These are phyloP conservation scores for Boletus vermiculosoides DNA, from an alignment of 768 basidiomycete genomes.

Conservation along the genomic window DNA sequence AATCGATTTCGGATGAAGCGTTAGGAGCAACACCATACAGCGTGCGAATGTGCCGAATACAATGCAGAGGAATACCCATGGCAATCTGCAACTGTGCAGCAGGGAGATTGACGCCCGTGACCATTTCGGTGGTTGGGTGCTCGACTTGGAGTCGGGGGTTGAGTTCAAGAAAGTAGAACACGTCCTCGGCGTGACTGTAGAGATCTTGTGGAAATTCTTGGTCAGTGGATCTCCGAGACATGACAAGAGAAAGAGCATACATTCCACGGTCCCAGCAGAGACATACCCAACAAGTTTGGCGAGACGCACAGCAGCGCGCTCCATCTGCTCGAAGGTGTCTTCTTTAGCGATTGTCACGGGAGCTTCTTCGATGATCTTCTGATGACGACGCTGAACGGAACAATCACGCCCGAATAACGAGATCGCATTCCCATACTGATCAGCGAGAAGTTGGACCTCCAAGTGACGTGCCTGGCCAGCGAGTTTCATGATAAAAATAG, in stretches of 20 bases:
- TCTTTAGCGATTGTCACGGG: slow-evolving; percentile 96
- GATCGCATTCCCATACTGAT: slow-evolving; percentile 99
- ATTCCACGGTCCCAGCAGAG: slow-evolving; percentile 98
- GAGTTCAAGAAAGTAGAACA: slow-evolving; percentile 96
- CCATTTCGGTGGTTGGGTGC: slow-evolving; percentile 99
- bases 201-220: slow-evolving; percentile 56
- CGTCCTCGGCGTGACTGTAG: slow-evolving; percentile 90
- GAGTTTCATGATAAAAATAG: slow-evolving; percentile 99
- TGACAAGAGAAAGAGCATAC: slow-evolving; percentile 39
- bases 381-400: slow-evolving; percentile 98
- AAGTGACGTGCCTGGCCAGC: slow-evolving; percentile 96
- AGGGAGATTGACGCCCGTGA: slow-evolving; percentile 97
- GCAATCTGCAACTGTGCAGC: slow-evolving; percentile 96
- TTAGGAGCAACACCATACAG: slow-evolving; percentile 93
- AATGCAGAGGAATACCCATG: slow-evolving; percentile 96
- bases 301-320: slow-evolving; percentile 97
- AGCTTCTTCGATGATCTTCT: slow-evolving; percentile 99
- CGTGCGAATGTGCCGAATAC: slow-evolving; percentile 92
- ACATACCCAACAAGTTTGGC: slow-evolving; percentile 99
- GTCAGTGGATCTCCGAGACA: not conserved
- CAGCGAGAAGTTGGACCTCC: slow-evolving; percentile 96
- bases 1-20: slow-evolving; percentile 90
- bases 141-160: slow-evolving; percentile 99
- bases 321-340: slow-evolving; percentile 95
- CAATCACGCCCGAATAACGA: slow-evolving; percentile 99